phyloP scores from a whole-genome alignment of 768 basidiomycete species.

The Asterophora lycoperdoides region DNA sequence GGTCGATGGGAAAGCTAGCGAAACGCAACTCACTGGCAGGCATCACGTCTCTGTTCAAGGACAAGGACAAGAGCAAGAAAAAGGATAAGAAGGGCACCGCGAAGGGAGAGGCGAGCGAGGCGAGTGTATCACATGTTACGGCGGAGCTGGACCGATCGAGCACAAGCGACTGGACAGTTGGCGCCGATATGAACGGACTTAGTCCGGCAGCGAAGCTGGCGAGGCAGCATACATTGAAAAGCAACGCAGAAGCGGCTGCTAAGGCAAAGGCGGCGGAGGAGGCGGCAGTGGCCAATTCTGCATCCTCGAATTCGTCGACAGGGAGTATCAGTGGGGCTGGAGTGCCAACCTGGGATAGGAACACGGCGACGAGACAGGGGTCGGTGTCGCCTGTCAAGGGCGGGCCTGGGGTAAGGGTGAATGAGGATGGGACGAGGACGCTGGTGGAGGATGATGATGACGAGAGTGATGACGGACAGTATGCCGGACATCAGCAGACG shows the following conservation, averaged over 20 bases:
- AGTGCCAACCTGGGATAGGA: constrained; percentile 76
- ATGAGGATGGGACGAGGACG: constrained; percentile 63
- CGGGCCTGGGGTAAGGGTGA: constrained; percentile 38
- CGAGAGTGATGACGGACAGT: constrained; percentile 50
- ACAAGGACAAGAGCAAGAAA: constrained; percentile 56
- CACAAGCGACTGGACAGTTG: constrained; percentile 56
- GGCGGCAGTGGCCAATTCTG: constrained; percentile 31
- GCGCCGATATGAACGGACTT: constrained; percentile 61
- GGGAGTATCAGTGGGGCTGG: constrained; percentile 35
- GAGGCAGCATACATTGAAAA: constrained; percentile 87
- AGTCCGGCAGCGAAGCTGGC: constrained; percentile 90
- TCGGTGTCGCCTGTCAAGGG: constrained; percentile 40
- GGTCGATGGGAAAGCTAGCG: constrained; percentile 85
- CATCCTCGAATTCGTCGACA: background rate
- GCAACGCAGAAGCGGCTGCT: constrained; percentile 75
- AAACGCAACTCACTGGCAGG: constrained; percentile 85
- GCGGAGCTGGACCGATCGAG: constrained; percentile 74
- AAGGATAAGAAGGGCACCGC: constrained; percentile 48
- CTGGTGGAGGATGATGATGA: constrained; percentile 73
- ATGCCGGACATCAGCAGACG: constrained; percentile 33
- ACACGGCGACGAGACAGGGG: constrained; percentile 60
- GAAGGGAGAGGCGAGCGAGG: constrained; percentile 54
- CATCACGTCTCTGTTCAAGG: constrained; percentile 92
- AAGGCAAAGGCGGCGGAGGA: constrained; percentile 55
- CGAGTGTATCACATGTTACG: constrained; percentile 73